A percentile compares a stretch with the other conserved stretches of the same genome.
Conservation (phyloP, 306 rosid genomes). For the Rosa chinensis region DNA sequence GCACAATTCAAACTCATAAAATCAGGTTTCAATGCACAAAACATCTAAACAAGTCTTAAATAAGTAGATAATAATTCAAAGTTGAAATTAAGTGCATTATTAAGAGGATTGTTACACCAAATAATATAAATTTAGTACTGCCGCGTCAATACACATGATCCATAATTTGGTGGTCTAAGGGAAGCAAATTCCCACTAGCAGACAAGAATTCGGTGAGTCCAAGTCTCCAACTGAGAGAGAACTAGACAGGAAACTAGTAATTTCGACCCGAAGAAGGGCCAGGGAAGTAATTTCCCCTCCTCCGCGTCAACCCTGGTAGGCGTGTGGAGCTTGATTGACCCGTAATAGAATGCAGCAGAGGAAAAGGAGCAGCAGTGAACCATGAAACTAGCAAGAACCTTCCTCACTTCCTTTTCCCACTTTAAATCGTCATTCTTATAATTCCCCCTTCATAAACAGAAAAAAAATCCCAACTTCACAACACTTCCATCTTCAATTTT, state of each 20-base stretch:
- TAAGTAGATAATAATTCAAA: not conserved
- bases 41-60: not conserved
- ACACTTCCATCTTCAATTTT: not conserved
- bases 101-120: not conserved
- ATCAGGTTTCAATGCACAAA: not conserved
- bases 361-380: not conserved
- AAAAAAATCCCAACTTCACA: not conserved
- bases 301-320: conserved; percentile 47
- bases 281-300: conserved; percentile 10
- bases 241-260: not conserved
- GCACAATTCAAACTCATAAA: not conserved
- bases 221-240: no score
- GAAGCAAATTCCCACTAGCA: not conserved
- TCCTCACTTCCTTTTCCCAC: conserved; percentile 7
- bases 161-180: not conserved
- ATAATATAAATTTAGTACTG: not conserved
- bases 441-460: not conserved
- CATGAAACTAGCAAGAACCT: conserved; percentile 28
- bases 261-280: not conserved
- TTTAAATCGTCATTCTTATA: not conserved
- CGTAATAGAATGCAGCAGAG: not conserved
- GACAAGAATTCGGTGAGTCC: not conserved
- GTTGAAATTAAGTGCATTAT: not conserved
- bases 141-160: not conserved
- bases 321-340: conserved; percentile 16